Evolutionary conservation across 2,329 filamentous ascomycete species (phyloP), one percentile per base, ranked within the genome.

Genomic region (Trichophaea hybrida): DNA sequence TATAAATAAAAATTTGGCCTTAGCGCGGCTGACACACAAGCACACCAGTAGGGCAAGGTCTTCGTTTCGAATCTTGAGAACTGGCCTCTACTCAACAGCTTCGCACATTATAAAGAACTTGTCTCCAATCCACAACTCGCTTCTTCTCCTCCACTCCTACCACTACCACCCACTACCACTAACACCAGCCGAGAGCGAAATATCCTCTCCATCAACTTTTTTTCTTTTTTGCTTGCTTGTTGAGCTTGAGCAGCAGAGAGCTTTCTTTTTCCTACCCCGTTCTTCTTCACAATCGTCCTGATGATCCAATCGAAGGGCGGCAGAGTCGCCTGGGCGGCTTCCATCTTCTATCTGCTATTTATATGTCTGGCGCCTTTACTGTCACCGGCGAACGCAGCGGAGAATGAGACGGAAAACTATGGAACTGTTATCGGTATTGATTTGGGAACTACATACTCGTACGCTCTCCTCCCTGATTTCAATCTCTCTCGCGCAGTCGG

Each of bases 341-440:
- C 95, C 75, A 84, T 90, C 77, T 57, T 57, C 17, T 96, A 95
- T 78, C 85, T 96, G 70, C 82, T 88, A 72, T 82, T 95, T 66
- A 82, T 97, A 67, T 87, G 98, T 70, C 82, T 83, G 69, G 80
- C 86, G 66, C 89, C 90, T 68, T 85, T 97, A 72, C 81, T 94
- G 68, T 83, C 85, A 75, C 79, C 79, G 66, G 84, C 79, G 68
- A 80, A 84, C 67, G 91, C 84, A 63, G 76, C 70, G 82, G 85
- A 60, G 81, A 88, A 66, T 83, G 89, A 69, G 78, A 80, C 63
- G 74, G 84, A 90, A 61, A 84, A 81, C 71, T 87, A 88, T 74
- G 88, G 88, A 73, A 91, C 85, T 70, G 88, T 95, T 69, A 90
- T 95, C 70, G 89, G 89, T 82, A 95, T 95, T 76, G 88, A 94